phyloP scores from a whole-genome alignment of 2,329 filamentous ascomycete species.

The Geosmithia putterillii region DNA sequence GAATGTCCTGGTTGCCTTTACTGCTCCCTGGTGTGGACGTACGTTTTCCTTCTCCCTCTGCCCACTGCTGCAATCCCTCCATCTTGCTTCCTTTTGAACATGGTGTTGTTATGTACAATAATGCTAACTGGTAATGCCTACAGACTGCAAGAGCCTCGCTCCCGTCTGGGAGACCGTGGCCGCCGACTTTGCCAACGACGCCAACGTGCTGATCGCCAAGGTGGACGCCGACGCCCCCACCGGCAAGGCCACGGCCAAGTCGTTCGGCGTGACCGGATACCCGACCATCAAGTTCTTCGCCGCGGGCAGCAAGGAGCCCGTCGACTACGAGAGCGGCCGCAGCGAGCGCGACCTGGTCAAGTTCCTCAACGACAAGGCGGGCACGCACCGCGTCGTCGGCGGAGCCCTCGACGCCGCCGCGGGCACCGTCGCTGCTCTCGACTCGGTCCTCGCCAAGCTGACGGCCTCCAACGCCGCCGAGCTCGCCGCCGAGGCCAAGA shows the following conservation, averaged over 20 bases:
- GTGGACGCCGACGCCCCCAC: constrained; percentile 86
- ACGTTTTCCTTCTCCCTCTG: constrained; percentile 30
- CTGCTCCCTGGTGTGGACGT: constrained; percentile 98
- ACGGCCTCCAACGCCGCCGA: constrained; percentile 43
- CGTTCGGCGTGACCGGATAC: constrained; percentile 73
- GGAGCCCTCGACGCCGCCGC: constrained; percentile 68
- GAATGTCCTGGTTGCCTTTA: constrained; percentile 90
- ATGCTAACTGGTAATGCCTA: constrained; percentile 4
- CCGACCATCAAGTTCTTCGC: constrained; percentile 98
- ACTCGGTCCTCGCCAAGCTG: constrained; percentile 65
- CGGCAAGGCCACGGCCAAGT: constrained; percentile 64
- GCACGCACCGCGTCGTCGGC: constrained; percentile 72
- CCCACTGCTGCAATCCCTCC: background rate
- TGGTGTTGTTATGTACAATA: background rate
- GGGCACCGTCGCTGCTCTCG: constrained; percentile 71
- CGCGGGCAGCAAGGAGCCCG: constrained; percentile 61
- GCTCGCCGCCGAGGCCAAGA: constrained; percentile 59
- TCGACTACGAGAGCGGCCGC: constrained; percentile 65
- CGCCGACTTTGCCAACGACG: constrained; percentile 65
- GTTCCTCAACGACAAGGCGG: constrained; percentile 81
- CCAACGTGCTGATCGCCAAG: constrained; percentile 78
- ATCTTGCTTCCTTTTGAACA: background rate
- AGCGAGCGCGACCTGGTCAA: constrained; percentile 62
- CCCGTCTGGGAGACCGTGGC: constrained; percentile 85
- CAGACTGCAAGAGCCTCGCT: constrained; percentile 93